Percentiles rank a stretch among this genome's conserved stretches.
Conservation (phyloP, 129 eudicot genomes). For the Ambrosia trifida region DNA sequence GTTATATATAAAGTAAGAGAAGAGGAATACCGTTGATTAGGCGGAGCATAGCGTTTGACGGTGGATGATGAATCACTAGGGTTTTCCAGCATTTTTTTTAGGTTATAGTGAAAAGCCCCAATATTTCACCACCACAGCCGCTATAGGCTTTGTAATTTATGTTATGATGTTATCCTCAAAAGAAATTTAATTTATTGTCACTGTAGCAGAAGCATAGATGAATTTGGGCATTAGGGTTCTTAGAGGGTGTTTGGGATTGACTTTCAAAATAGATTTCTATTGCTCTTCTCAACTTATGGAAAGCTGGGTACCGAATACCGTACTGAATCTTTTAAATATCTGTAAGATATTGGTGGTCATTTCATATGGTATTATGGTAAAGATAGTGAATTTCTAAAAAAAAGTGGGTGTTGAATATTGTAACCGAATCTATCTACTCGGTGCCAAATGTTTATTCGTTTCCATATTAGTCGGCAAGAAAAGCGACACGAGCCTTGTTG, state of each 20-base stretch:
- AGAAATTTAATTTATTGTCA: not conserved
- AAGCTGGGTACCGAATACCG: too few relatives aligned
- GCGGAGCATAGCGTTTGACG: conserved; percentile 84
- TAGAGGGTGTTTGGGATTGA: too few relatives aligned
- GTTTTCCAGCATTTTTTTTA: conserved; percentile 62
- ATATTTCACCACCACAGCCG: conserved; percentile 38
- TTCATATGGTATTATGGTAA: too few relatives aligned
- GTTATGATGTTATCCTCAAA: conserved; percentile 13
- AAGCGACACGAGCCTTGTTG: too few relatives aligned
- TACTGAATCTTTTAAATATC: too few relatives aligned
- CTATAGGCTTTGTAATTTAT: not conserved
- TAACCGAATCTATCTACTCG: too few relatives aligned
- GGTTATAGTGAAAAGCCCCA: conserved; percentile 11
- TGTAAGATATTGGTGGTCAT: too few relatives aligned
- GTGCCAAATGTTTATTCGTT: too few relatives aligned
- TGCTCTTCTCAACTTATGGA: not conserved
- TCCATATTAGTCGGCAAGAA: too few relatives aligned
- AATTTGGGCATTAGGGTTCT: conserved; percentile 31
- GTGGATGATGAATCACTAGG: conserved; percentile 58
- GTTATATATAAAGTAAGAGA: not conserved
- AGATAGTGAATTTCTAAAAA: too few relatives aligned
- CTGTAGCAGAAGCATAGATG: conserved; percentile 13
- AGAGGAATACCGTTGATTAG: conserved; percentile 57
- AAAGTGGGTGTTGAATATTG: too few relatives aligned
- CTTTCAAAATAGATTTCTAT: conserved; percentile 25